These are phyloP conservation scores for Cenococcum geophilum DNA, from an alignment of 495 filamentous ascomycete genomes.

Conservation along the genomic window DNA sequence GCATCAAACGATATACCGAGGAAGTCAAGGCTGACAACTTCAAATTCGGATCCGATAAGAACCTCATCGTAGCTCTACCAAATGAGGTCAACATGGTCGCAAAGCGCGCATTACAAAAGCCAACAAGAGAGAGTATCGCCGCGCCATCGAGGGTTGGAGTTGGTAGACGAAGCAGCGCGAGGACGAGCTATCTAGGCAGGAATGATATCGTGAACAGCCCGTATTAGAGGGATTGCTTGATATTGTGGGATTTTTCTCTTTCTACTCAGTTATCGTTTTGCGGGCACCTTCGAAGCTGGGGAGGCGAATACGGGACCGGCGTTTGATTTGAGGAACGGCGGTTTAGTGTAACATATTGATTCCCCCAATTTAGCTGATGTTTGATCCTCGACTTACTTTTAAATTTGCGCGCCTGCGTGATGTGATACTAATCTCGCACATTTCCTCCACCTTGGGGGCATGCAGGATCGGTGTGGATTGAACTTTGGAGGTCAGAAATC, in stretches of 20 bases:
- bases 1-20: slow-evolving; percentile 91
- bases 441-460: neutral
- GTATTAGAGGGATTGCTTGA: slow-evolving; percentile 46
- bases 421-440: neutral
- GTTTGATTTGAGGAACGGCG: neutral
- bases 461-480: no score
- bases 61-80: slow-evolving; percentile 91
- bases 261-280: neutral
- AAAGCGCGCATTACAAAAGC: slow-evolving; percentile 73
- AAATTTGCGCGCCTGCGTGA: neutral
- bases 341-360: slow-evolving; percentile 1
- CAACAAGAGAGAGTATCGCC: slow-evolving; percentile 88
- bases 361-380: neutral
- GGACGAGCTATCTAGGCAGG: slow-evolving; percentile 54
- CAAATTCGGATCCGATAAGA: slow-evolving; percentile 93
- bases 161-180: slow-evolving; percentile 42
- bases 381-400: neutral
- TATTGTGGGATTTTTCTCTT: neutral
- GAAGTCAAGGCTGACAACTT: slow-evolving; percentile 99
- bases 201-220: slow-evolving; percentile 82
- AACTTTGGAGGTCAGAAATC: no score
- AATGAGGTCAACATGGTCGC: slow-evolving; percentile 98
- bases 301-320: neutral
- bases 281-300: neutral
- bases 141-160: slow-evolving; percentile 50